These are phyloP conservation scores for Alternaria gaisen DNA, from an alignment of 2,329 filamentous ascomycete genomes.

Conservation along the genomic window DNA sequence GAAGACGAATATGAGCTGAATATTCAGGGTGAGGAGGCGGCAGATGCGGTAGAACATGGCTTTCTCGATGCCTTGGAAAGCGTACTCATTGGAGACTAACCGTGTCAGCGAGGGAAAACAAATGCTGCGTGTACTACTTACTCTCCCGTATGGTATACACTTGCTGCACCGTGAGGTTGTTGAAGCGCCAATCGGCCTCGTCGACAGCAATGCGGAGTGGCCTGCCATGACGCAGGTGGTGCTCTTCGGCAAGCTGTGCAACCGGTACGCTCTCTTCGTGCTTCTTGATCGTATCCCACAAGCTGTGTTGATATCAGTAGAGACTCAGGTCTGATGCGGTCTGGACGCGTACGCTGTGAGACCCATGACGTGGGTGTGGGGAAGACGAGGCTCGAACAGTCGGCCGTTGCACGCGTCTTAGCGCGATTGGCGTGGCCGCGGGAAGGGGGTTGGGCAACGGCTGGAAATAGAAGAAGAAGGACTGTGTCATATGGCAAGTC, in stretches of 20 bases:
- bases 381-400: constrained; percentile 1
- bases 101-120: neutral
- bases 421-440: neutral
- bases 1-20: constrained; percentile 64
- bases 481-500: neutral
- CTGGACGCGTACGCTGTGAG: constrained; percentile 26
- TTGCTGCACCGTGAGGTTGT: constrained; percentile 50
- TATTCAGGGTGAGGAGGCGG: constrained; percentile 58
- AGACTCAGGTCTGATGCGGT: neutral
- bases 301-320: constrained; percentile 20
- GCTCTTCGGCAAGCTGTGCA: constrained; percentile 51
- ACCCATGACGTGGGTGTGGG: constrained; percentile 28
- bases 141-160: constrained; percentile 49
- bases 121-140: constrained; percentile 15
- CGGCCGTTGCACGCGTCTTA: constrained; percentile 13
- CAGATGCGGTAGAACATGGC: constrained; percentile 54
- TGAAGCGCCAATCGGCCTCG: constrained; percentile 56
- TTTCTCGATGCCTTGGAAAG: constrained; percentile 55
- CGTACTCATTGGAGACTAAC: constrained; percentile 36
- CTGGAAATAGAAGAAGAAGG: neutral
- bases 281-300: constrained; percentile 53
- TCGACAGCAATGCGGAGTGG: constrained; percentile 56
- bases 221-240: constrained; percentile 45
- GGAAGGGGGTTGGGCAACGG: neutral
- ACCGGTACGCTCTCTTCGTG: constrained; percentile 45